These are phyloP conservation scores for Fusarium annulatum DNA, from an alignment of 2,329 filamentous ascomycete species.

Conservation along the genomic window DNA sequence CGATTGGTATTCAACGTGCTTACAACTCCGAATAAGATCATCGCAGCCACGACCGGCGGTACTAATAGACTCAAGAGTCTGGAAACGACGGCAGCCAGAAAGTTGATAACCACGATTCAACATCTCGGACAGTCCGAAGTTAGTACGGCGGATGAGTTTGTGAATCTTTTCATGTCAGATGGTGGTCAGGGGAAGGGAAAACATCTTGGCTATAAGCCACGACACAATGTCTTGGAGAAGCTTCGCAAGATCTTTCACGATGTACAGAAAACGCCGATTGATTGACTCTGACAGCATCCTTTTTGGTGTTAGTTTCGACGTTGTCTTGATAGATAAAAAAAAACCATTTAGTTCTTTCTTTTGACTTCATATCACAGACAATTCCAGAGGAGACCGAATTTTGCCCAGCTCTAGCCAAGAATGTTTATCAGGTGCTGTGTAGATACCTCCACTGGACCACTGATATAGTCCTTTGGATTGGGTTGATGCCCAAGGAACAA, in stretches of 20 bases:
- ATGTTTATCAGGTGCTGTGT: neutral
- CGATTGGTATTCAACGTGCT: neutral
- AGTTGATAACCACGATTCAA: neutral
- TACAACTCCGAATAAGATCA: neutral
- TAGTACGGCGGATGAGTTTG: neutral
- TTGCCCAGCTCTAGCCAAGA: neutral
- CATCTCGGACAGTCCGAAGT: neutral
- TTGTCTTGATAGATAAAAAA: neutral
- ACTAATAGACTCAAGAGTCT: neutral
- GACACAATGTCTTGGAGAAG: neutral
- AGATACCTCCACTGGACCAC: neutral
- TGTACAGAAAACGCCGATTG: neutral
- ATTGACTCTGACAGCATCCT: neutral
- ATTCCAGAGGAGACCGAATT: no score
- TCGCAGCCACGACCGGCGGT: neutral
- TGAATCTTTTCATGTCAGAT: neutral
- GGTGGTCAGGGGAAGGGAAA: neutral
- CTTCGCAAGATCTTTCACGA: neutral
- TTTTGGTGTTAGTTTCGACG: rapidly evolving
- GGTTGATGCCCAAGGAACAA: no score
- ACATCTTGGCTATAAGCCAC: neutral
- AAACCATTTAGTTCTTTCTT: neutral
- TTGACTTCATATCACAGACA: no score
- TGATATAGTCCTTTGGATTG: neutral
- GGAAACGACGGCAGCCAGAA: neutral